Evolutionary conservation across 164 flowering plant species (phyloP).

Genomic region (Litsea cubeba): DNA sequence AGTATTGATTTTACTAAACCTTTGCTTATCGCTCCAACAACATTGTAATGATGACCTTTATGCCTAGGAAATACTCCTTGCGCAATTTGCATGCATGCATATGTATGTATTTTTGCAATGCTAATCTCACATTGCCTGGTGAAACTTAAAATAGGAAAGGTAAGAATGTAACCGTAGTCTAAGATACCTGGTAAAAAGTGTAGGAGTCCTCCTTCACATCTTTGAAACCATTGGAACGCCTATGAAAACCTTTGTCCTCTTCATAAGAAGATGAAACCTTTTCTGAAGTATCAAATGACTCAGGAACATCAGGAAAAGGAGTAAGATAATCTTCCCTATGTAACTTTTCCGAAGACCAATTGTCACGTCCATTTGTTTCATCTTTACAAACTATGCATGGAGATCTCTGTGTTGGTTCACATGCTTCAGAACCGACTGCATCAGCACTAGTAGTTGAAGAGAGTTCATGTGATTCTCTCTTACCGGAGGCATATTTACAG

Average conservation of each 20-base stretch:
- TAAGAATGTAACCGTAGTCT: not conserved
- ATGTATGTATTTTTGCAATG: too few species aligned
- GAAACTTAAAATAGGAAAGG: not conserved
- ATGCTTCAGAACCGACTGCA: slow-evolving; percentile 12
- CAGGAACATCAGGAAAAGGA: slow-evolving; percentile 25
- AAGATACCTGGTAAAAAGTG: slow-evolving; percentile 83
- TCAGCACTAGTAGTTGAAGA: not conserved
- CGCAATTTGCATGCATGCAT: not conserved
- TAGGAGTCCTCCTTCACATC: slow-evolving; percentile 53
- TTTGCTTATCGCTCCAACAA: not conserved
- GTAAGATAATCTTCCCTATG: slow-evolving; percentile 17
- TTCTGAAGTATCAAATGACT: slow-evolving; percentile 27
- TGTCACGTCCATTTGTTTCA: slow-evolving; percentile 11
- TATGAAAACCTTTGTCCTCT: slow-evolving; percentile 30
- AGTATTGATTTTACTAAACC: too few species aligned
- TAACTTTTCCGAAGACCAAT: slow-evolving; percentile 16
- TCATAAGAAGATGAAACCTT: slow-evolving; percentile 30
- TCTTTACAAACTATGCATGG: slow-evolving; percentile 12
- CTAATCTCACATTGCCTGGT: not conserved
- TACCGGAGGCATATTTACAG: slow-evolving; percentile 14
- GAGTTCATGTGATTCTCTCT: slow-evolving; percentile 15
- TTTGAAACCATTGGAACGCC: slow-evolving; percentile 19
- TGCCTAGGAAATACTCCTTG: not conserved
- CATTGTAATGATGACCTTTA: not conserved
- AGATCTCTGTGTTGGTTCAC: slow-evolving; percentile 12